A percentile compares a stretch with the other conserved stretches of the same genome.
phyloP scores from a whole-genome alignment of 441 rosid genomes.

The Eutrema salsugineum region DNA sequence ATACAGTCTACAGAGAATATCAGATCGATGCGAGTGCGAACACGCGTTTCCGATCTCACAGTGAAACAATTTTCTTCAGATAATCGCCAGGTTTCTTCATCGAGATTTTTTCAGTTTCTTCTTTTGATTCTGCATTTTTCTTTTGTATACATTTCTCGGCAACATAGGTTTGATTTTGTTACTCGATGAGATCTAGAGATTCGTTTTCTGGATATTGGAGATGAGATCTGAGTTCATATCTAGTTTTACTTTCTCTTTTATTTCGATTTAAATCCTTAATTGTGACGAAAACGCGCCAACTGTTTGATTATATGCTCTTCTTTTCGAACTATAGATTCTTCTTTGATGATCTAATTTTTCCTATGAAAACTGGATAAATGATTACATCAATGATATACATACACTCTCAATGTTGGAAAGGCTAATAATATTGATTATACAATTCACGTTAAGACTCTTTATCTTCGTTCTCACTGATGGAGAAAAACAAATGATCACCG shows the following conservation, averaged over 20 bases:
- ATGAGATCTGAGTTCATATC: background rate
- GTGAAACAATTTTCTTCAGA: background rate
- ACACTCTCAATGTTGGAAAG: background rate
- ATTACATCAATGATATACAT: conserved; percentile 7
- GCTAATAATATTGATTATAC: background rate
- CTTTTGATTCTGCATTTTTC: background rate
- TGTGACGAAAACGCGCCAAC: no score
- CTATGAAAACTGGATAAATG: background rate
- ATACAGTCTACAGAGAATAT: background rate
- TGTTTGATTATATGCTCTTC: background rate
- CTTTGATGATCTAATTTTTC: background rate
- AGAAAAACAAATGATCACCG: conserved; percentile 87
- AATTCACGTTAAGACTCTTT: conserved; percentile 21
- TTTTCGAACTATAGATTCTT: background rate
- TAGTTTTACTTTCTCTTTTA: no score
- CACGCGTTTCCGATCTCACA: background rate
- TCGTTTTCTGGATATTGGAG: background rate
- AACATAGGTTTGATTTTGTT: background rate
- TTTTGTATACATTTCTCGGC: background rate
- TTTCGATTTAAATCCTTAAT: no score
- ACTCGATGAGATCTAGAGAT: background rate
- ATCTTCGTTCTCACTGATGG: conserved; percentile 30
- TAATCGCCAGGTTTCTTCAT: background rate
- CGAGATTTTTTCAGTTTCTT: background rate
- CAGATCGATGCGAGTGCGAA: background rate